Evolutionary conservation across 2,329 filamentous ascomycete species (phyloP), one percentile per base, ranked within the genome.

Genomic region (Claviceps sp.): DNA sequence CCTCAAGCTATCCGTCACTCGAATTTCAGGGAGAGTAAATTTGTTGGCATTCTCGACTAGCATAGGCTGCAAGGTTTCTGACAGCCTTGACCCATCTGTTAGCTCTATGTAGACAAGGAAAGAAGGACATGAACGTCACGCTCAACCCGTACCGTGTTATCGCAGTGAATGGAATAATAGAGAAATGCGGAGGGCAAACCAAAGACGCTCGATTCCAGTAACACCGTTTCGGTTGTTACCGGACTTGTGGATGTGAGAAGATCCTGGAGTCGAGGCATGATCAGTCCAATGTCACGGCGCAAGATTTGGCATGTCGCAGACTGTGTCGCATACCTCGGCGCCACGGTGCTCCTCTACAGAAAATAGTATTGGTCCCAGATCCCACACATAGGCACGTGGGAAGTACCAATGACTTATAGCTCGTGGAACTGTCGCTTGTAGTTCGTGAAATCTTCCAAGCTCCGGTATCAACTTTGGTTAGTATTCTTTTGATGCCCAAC

Each of bases 101-200:
- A 58, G 58, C 47, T 58, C 45, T 46, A 58, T 56, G 26, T 46
- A 6, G 20, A 53, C 18, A 24, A n/a, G 59, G 59, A 44, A 57
- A 57, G 26, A 54, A 58, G 46, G 61, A 55, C 59, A 64, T 62
- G 51, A 30, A 57, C 53, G 8, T 52, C 60, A 58, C 9, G 54
- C 26, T 14, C 44, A 48, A 46, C 48, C 26, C 53, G 42, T 55
- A 49, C 30, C 53, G 55, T 40, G 54, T 26, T 51, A 45, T n/a
- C 7, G 1, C 24, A 36, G 26, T 47, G 45, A 30, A 30, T 47
- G n/a, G 14, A 6, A 36, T 47, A 18, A 47, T 11, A 16, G 13
- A 26, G n/a, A 36, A 7, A 20, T 20, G 11, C 13, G 14, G 22
- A 20, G 41, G 13, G 41, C 11, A 24, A 24, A 20, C 18, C 13